Evolutionary conservation across 768 basidiomycete species (phyloP).

Genomic region (Panaeolus cyanescens): DNA sequence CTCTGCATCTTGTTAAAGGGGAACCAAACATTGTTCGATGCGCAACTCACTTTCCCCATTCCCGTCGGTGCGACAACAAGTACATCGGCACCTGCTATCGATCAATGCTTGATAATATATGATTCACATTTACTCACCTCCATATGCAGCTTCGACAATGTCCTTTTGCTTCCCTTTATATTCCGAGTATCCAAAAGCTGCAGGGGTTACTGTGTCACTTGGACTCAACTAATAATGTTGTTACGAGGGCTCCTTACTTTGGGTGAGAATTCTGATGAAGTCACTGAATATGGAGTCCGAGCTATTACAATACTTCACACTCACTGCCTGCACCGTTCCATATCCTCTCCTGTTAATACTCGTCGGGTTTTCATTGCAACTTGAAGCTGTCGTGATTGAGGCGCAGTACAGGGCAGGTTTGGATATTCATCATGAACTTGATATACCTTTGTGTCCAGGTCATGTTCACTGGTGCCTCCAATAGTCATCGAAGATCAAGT

Average conservation of each 20-base stretch:
- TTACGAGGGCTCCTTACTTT: conserved; percentile 7
- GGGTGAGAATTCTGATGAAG: conserved; percentile 16
- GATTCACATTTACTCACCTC: conserved; percentile 39
- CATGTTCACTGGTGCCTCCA: background rate
- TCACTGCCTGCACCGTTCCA: conserved; percentile 5
- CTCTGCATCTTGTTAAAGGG: conserved; percentile 45
- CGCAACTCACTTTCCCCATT: conserved; percentile 73
- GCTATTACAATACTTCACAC: background rate
- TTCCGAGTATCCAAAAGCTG: conserved; percentile 68
- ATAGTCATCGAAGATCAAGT: background rate
- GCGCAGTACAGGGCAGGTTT: background rate
- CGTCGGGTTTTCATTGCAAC: conserved; percentile 5
- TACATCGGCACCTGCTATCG: conserved; percentile 60
- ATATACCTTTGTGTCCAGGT: background rate
- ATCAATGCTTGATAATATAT: background rate
- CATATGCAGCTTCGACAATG: conserved; percentile 70
- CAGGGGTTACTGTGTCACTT: background rate
- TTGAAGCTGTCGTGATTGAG: background rate
- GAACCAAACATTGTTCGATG: background rate
- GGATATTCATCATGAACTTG: background rate
- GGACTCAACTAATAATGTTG: background rate
- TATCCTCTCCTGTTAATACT: conserved; percentile 2
- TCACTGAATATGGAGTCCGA: background rate
- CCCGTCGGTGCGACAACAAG: conserved; percentile 85
- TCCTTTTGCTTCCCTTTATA: conserved; percentile 82